phyloP scores from a whole-genome alignment of 495 filamentous ascomycete genomes.

The Lichina pygmaea region DNA sequence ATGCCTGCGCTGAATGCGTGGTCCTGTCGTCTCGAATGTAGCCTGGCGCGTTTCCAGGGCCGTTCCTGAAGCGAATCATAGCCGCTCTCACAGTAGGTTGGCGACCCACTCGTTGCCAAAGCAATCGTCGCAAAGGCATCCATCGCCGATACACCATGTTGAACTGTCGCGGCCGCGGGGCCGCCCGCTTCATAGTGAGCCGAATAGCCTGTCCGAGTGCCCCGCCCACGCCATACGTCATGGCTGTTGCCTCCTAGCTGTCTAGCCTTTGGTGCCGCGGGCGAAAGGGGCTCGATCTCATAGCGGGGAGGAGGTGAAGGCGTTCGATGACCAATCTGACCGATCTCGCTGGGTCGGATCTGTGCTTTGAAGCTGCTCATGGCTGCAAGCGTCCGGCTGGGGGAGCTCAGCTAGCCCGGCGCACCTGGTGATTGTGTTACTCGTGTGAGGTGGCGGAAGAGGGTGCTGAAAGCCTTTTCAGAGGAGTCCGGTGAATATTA shows the following conservation, averaged over 20 bases:
- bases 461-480: no score
- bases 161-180: not conserved
- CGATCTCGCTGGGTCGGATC: no score
- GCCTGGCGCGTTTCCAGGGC: not conserved
- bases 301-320: constrained; percentile 1
- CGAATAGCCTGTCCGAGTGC: not conserved
- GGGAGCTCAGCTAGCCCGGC: no score
- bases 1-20: not conserved
- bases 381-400: no score
- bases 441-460: no score
- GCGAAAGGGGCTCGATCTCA: constrained; percentile 1
- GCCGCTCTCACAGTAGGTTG: no score
- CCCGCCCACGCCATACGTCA: not conserved
- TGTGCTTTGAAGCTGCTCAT: no score
- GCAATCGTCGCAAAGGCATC: constrained; percentile 4
- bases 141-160: constrained; percentile 1
- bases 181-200: not conserved
- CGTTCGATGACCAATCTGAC: not conserved
- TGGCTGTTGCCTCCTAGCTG: not conserved
- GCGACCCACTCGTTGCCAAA: constrained; percentile 1
- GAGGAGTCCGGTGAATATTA: no score
- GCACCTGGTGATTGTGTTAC: no score
- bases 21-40: not conserved
- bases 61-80: not conserved
- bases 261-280: not conserved